Evolutionary conservation across 805 yeast genomes (phyloP), one percentile per base, ranked within the genome.

Genomic region (Pichia californica): DNA sequence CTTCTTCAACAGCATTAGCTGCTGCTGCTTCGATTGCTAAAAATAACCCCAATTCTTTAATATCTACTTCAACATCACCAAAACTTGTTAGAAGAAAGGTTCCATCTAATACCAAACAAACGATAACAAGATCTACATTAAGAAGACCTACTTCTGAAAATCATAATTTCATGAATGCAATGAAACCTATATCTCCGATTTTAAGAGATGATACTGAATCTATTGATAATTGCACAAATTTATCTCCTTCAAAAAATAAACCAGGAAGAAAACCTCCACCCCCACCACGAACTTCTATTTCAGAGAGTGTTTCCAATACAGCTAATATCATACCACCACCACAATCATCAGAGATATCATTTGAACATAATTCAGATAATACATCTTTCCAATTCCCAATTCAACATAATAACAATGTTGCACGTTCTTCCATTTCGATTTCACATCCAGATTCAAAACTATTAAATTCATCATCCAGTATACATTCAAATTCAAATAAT

Each of bases 1-100:
- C 64, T 20, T 63, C 67, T 1, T 48, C 58, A 0, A 54, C 56
- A 9, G 68, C 68, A 2, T 36, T 64, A 13, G 65, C 65, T 2
- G 68, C 68, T 4, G 68, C 68, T 0, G 51, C 64, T 4, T 27
- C 56, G n/a, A 62, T 63, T n/a, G 64, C 67, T 9, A 59, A 56
- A 37, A 36, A 54, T 4, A 61, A 53, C 11, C 65, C 68, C 3
- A 30, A 48, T 5, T 43, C 52, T 26, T 57, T 63, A 58, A 50
- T 47, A 9, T 54, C 63, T n/a, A 34, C 15, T 6, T 9, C 11
- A 8, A 31, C 33, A 18, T 23, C 35, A 5, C 47, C 41, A n/a
- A 40, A 31, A 20, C 27, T 39, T 11, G 16, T 40, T 20, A 31
- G 29, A 28, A 29, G 16, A 19, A 23, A 26, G 2, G 14, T 19